A percentile compares a stretch with the other conserved stretches of the same genome.
Conservation (phyloP, 352 stramenopile genomes). For the Pythium insidiosum region DNA sequence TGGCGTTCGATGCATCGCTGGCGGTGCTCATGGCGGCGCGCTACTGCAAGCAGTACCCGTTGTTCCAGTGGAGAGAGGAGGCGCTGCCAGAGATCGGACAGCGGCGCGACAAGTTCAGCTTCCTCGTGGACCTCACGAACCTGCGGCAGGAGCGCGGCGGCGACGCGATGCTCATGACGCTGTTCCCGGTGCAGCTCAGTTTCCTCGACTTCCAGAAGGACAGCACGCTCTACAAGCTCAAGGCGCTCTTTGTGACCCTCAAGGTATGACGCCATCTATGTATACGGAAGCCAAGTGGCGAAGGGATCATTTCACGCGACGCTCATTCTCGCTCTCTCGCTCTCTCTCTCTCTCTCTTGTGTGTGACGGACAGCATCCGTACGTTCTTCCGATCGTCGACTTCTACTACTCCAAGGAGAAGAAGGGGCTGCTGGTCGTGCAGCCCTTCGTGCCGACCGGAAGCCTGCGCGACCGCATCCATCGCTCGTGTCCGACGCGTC, state of each 20-base stretch:
- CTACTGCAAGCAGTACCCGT: conserved; percentile 57
- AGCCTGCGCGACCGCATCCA: conserved; percentile 67
- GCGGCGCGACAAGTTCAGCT: conserved; percentile 58
- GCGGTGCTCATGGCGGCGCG: conserved; percentile 72
- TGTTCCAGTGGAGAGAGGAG: conserved; percentile 68
- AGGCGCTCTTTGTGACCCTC: conserved; percentile 65
- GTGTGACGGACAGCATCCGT: conserved; percentile 35
- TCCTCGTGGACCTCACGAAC: conserved; percentile 65
- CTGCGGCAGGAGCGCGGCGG: conserved; percentile 39
- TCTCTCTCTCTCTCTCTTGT: neutral
- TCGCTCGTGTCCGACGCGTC: conserved; percentile 22
- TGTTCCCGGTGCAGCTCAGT: conserved; percentile 46
- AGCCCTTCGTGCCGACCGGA: conserved; percentile 42
- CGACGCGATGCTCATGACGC: conserved; percentile 47
- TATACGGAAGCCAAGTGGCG: too few species aligned
- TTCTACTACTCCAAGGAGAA: conserved; percentile 63
- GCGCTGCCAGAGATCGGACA: conserved; percentile 45
- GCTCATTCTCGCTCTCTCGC: neutral
- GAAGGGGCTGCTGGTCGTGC: conserved; percentile 50
- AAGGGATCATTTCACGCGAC: too few species aligned
- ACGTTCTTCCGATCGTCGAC: conserved; percentile 59
- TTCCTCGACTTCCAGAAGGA: conserved; percentile 56
- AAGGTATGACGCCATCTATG: too few species aligned
- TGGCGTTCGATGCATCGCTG: conserved; percentile 38
- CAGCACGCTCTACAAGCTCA: conserved; percentile 57